These are phyloP conservation scores for Agapanthus africanus DNA, from an alignment of 106 monocot species.

Conservation along the genomic window DNA sequence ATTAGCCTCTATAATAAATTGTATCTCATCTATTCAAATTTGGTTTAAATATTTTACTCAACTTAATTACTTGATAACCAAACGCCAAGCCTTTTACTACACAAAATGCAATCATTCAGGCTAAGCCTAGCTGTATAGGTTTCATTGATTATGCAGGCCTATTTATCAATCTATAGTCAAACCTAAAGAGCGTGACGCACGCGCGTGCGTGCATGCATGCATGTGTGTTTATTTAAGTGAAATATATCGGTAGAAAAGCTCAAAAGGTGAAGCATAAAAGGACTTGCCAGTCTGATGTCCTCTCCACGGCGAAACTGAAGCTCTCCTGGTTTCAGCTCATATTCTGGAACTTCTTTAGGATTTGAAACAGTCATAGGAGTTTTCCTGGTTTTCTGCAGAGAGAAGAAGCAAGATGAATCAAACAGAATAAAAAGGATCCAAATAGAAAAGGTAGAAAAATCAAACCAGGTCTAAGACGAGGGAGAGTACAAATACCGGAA, in stretches of 20 bases:
- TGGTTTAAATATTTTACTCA: background rate
- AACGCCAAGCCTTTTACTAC: background rate
- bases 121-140: background rate
- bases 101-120: background rate
- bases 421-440: background rate
- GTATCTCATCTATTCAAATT: background rate
- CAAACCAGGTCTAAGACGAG: background rate
- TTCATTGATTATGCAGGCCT: background rate
- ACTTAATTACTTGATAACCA: background rate
- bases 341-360: conserved; percentile 71
- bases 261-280: background rate
- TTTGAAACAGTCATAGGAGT: conserved; percentile 80
- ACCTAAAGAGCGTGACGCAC: too few relatives aligned
- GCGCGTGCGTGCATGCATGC: too few relatives aligned
- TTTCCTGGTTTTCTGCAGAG: conserved; percentile 52
- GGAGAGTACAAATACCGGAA: conserved; percentile 29
- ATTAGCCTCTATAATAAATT: background rate
- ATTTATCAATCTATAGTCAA: background rate
- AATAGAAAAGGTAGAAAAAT: background rate
- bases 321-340: conserved; percentile 73
- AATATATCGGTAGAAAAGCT: background rate
- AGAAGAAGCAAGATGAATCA: background rate
- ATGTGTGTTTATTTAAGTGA: background rate
- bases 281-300: conserved; percentile 32
- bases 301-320: conserved; percentile 60